Base-by-base conservation (phyloP, 768 basidiomycete species). In the Leccinum fibrillosum region DNA sequence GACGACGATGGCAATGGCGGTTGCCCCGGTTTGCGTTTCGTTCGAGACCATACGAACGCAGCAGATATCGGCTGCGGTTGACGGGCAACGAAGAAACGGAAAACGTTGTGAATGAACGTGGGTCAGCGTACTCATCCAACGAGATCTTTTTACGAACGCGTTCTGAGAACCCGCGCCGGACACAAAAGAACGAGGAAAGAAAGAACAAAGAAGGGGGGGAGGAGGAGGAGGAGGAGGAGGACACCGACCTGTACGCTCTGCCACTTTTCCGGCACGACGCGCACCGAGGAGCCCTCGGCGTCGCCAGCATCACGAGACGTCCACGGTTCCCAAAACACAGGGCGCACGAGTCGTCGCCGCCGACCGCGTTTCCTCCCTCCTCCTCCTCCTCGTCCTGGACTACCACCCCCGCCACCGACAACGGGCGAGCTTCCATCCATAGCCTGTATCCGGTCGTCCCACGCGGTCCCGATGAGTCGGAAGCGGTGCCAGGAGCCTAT, bases 401-500 rank as follows among this genome's bases (percentile, higher is more conserved):
- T 39, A 17, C 39, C 39, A n/a, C 17, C 37, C 37, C 37, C 17
- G 12, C 37, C 37, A 39, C 39, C 39, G 9, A 39, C 4, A 9
- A 61, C 56, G 5, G 53, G 10, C 17, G 23, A 19, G 10, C 42
- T 45, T 1, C 57, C 60, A 0, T 64, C 66, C 50, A 66, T 57
- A 45, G 53, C 61, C 28, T 64, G 65, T 17, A 68, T 11, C 2
- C 49, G 59, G 0, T 49, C 55, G n/a, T 68, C 69, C 66, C 67
- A 72, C 0, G 58, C 57, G 0, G 62, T 56, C 25, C 62, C 60
- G 12, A 62, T 7, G 13, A 69, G 51, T 44, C 57, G 58, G 44
- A 72, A 65, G 17, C 81, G 68, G 48, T 80, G 69, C 58, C 83
- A 74, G 17, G 82, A 77, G 50, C 77, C 73, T 15, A 85, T 62